These are phyloP conservation scores for Paracoccidioides brasiliensis DNA, from an alignment of 2,329 filamentous ascomycete genomes.

Conservation along the genomic window DNA sequence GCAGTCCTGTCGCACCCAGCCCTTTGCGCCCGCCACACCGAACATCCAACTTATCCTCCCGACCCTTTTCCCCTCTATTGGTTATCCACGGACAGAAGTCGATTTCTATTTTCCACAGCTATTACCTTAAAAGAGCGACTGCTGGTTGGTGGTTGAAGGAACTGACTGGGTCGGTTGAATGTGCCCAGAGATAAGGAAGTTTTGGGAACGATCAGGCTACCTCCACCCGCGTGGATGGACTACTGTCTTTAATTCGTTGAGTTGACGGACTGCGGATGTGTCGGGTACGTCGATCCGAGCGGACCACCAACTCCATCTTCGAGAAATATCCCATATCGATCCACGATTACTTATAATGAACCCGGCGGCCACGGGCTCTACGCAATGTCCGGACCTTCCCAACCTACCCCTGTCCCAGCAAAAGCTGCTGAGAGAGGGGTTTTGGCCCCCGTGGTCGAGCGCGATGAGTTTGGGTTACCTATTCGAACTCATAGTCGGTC, in stretches of 20 bases:
- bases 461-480: conserved; percentile 30
- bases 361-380: neutral
- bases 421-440: neutral
- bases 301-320: neutral
- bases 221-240: conserved; percentile 1
- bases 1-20: too few relatives aligned
- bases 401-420: neutral
- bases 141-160: neutral
- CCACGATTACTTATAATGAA: neutral
- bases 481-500: conserved; percentile 16
- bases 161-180: neutral
- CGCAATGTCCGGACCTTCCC: neutral
- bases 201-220: neutral
- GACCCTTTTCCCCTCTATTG: neutral
- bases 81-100: neutral
- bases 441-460: neutral
- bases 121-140: neutral
- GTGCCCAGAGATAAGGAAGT: neutral
- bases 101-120: neutral
- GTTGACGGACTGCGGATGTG: neutral
- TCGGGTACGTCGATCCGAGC: neutral
- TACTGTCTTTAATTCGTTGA: neutral
- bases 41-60: too few relatives aligned
- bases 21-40: neutral
- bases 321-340: neutral